These are phyloP conservation scores for Filobasidium floriforme DNA, from an alignment of 768 basidiomycete genomes.

Conservation along the genomic window DNA sequence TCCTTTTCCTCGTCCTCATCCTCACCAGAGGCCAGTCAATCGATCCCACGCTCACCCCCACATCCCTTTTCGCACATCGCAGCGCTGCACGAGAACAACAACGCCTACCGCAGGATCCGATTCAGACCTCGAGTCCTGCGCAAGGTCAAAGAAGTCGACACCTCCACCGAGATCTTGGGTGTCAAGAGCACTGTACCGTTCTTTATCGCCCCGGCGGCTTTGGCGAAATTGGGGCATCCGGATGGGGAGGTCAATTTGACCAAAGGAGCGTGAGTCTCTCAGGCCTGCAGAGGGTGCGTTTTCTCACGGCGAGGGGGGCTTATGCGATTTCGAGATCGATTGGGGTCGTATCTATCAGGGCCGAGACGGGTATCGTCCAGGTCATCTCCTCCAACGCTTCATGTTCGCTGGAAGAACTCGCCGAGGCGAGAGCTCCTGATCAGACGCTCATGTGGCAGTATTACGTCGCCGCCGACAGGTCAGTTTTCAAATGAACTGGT, in stretches of 20 bases:
- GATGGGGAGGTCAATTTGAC: constrained; percentile 36
- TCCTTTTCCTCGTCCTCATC: too few relatives aligned
- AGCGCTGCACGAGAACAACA: constrained; percentile 58
- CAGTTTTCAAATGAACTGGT: constrained; percentile 2
- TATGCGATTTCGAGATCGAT: too few relatives aligned
- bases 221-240: constrained; percentile 26
- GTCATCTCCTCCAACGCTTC: constrained; percentile 35
- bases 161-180: constrained; percentile 53
- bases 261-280: constrained; percentile 26
- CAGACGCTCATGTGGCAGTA: constrained; percentile 40
- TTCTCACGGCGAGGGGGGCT: too few relatives aligned
- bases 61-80: constrained; percentile 53
- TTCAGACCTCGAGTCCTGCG: constrained; percentile 66
- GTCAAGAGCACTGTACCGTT: constrained; percentile 64
- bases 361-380: constrained; percentile 30
- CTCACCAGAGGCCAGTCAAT: too few relatives aligned
- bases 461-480: constrained; percentile 30
- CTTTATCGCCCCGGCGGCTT: constrained; percentile 71
- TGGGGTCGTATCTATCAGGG: too few relatives aligned
- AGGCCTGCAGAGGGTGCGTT: too few relatives aligned
- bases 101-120: constrained; percentile 74
- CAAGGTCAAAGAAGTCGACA: constrained; percentile 40
- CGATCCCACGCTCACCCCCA: too few relatives aligned
- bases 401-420: constrained; percentile 36
- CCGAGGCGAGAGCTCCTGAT: constrained; percentile 24